Percentiles rank a stretch among this genome's conserved stretches.
Evolutionary conservation across 345 rosid species (phyloP).

Genomic region (Dimocarpus longan): DNA sequence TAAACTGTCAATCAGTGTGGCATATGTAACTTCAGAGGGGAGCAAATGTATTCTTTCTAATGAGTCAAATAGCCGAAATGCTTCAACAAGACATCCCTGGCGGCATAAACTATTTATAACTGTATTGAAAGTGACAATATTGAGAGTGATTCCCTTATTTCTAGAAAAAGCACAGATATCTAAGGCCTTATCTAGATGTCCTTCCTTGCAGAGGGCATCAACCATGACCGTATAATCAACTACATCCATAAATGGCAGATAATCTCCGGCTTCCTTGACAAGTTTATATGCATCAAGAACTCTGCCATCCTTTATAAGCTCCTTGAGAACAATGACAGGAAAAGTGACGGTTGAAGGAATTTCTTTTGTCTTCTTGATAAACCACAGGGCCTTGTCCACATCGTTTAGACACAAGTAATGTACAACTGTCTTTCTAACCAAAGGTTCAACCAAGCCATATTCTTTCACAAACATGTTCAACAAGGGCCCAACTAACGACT

Average conservation of each 20-base stretch:
- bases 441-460: constrained; percentile 47
- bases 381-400: constrained; percentile 33
- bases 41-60: constrained; percentile 57
- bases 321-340: constrained; percentile 45
- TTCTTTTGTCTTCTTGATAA: constrained; percentile 43
- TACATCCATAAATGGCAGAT: constrained; percentile 54
- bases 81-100: constrained; percentile 84
- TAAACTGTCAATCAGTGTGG: constrained; percentile 62
- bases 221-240: constrained; percentile 61
- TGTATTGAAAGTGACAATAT: constrained; percentile 69
- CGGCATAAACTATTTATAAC: constrained; percentile 69
- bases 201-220: constrained; percentile 75
- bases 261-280: constrained; percentile 43
- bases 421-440: constrained; percentile 41
- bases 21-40: constrained; percentile 67
- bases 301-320: constrained; percentile 50
- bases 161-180: constrained; percentile 59
- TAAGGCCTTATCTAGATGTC: constrained; percentile 59
- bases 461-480: constrained; percentile 46
- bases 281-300: constrained; percentile 66
- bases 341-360: constrained; percentile 30
- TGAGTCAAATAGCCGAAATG: constrained; percentile 83
- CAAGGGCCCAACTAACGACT: constrained; percentile 35
- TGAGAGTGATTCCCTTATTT: constrained; percentile 52
- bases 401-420: constrained; percentile 50